phyloP scores from a whole-genome alignment of 202 grass and related monocot genomes.

The Panicum hallii region DNA sequence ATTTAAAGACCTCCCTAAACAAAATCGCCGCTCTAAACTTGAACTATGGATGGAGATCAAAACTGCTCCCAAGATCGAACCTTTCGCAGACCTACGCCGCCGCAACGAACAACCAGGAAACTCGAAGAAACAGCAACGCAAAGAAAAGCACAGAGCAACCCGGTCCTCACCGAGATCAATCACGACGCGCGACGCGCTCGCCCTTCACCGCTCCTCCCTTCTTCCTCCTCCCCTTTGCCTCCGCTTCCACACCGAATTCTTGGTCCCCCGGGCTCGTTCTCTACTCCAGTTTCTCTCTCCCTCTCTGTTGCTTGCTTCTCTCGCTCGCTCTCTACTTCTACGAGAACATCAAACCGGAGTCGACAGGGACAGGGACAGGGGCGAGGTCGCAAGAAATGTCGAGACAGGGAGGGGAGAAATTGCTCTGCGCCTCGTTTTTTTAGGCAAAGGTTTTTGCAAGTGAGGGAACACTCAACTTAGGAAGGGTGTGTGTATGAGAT shows the following conservation, averaged over 20 bases:
- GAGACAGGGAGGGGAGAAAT: constrained; percentile 10
- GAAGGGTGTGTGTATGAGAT: neutral
- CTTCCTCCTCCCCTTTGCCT: neutral
- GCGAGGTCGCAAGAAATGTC: constrained; percentile 35
- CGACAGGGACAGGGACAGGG: neutral
- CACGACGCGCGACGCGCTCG: neutral
- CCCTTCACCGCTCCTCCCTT: neutral
- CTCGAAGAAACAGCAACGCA: constrained; percentile 4
- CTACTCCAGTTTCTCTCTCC: constrained; percentile 1
- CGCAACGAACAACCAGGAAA: neutral
- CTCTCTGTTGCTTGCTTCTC: neutral
- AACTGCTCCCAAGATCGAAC: constrained; percentile 29
- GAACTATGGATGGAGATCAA: constrained; percentile 16
- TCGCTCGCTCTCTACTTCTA: constrained; percentile 25
- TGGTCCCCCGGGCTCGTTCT: constrained; percentile 6
- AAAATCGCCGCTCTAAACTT: neutral
- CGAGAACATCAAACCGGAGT: neutral
- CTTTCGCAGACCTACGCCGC: constrained; percentile 17
- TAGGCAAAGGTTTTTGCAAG: constrained; percentile 25
- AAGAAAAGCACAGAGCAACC: constrained; percentile 10
- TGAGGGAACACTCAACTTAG: constrained; percentile 1
- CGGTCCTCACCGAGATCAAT: constrained; percentile 49
- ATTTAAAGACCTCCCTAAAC: neutral
- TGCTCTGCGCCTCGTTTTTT: constrained; percentile 24
- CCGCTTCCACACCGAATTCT: neutral